Conservation (phyloP, 108 stramenopile species). For the Nitzschia sp. region DNA sequence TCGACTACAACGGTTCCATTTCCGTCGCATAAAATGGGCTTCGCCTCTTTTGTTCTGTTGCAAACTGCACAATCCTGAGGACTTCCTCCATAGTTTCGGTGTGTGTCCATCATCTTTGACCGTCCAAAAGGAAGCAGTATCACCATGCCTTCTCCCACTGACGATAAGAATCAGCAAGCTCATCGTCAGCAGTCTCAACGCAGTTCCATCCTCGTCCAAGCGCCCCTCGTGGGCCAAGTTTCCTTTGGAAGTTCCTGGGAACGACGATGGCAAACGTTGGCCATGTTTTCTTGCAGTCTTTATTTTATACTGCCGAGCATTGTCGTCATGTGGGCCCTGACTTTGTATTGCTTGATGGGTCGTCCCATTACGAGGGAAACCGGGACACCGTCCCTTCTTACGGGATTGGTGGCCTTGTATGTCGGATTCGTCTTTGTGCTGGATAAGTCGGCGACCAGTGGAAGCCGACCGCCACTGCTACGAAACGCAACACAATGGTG, state of each 20-base stretch:
- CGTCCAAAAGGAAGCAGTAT: too few species aligned
- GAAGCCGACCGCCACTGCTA: conserved; percentile 10
- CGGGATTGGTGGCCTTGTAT: conserved; percentile 9
- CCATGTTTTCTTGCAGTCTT: conserved; percentile 27
- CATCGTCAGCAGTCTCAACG: too few species aligned
- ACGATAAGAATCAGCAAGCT: too few species aligned
- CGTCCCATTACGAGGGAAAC: not conserved
- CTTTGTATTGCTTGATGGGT: not conserved
- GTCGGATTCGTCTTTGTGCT: not conserved
- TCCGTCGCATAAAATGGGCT: too few species aligned
- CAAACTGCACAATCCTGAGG: too few species aligned
- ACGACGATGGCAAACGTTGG: conserved; percentile 16
- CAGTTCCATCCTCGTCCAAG: not conserved
- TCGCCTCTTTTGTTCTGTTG: too few species aligned
- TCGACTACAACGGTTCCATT: too few species aligned
- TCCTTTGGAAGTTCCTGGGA: conserved; percentile 17
- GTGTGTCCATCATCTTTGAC: too few species aligned
- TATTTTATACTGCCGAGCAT: conserved; percentile 15
- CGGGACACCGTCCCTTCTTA: not conserved
- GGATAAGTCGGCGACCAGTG: conserved; percentile 15
- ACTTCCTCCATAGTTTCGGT: too few species aligned
- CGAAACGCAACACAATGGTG: conserved; percentile 22
- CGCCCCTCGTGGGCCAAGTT: not conserved
- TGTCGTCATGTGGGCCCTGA: not conserved
- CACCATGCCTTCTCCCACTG: too few species aligned